Base-by-base conservation (phyloP, 1,139 yeast species). In the Eremothecium cymbalariae region DNA sequence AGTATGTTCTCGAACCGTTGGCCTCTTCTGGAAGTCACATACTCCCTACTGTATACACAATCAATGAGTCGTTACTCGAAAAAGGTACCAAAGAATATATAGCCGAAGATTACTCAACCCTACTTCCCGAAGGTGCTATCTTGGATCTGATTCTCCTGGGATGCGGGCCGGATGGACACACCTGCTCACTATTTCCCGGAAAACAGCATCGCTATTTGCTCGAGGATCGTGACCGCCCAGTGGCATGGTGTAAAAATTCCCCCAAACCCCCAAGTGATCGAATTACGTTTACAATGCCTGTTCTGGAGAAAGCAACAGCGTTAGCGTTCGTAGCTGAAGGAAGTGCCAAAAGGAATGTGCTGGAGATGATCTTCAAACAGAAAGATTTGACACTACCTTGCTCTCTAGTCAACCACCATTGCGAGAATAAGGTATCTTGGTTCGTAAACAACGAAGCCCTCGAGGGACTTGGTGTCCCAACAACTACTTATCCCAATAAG, bases 91-190 rank as follows among this genome's bases (percentile, higher is more conserved):
- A 59, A 41, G 48, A 48, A 19, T 93, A 83, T 58, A 83, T 94
- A 50, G 97, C 97, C 3, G 86, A 83, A 52, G 75, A 69, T 45
- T 90, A 90, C 61, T 95, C 85, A 51, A 74, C 81, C 51, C 67
- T 76, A 20, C 67, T 93, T 43, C 84, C 94, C 41, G 68, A 69
- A 48, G 79, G 82, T 29, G 23, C 18, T 6, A 40, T 38, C 16
- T 82, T 93, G 57, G 98, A 93, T 59, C 64, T 90, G 45, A 67
- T 93, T 42, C 66, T 93, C 45, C 70, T 93, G 42, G 98, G 99
- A 15, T 85, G 96, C 65, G 98, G 98, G 2, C 98, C 98, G 8
- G 99, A 93, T 59, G 99, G 99, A 20, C 99, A 93, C 59, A 85
- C 93, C 42, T 94, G 96, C 46, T 85, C 95, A 13, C 67, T 93